Evolutionary conservation across 2,329 filamentous ascomycete genomes (phyloP).

Genomic region (Seiridium cupressi): DNA sequence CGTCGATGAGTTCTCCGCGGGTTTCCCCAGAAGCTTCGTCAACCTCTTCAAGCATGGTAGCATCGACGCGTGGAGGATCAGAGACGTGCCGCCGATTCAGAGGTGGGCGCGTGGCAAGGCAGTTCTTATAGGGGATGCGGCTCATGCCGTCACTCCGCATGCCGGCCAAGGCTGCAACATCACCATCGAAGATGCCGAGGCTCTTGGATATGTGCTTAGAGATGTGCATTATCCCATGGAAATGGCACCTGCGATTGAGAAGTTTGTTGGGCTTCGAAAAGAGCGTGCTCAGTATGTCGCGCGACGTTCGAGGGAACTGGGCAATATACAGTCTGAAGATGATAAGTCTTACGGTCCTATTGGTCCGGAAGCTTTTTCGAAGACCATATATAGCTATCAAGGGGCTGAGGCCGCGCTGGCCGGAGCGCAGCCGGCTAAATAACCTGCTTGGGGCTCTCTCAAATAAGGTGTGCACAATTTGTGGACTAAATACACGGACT

Average conservation of each 20-base stretch:
- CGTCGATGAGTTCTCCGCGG: constrained; percentile 14
- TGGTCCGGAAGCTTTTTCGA: constrained; percentile 16
- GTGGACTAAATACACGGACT: no score
- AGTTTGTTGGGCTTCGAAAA: constrained; percentile 17
- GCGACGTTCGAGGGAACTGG: constrained; percentile 16
- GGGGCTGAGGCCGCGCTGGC: constrained; percentile 12
- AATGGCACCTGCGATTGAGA: constrained; percentile 5
- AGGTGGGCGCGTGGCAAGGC: constrained; percentile 5
- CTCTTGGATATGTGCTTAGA: constrained; percentile 9
- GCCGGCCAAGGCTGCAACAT: constrained; percentile 21
- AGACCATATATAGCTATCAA: constrained; percentile 16
- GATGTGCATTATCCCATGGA: background rate
- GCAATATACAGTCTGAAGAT: constrained; percentile 14
- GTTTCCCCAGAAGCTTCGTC: constrained; percentile 12
- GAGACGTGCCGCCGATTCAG: constrained; percentile 16
- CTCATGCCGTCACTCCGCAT: constrained; percentile 19
- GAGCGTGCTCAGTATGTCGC: constrained; percentile 17
- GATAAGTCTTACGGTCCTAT: constrained; percentile 15
- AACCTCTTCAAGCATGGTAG: background rate
- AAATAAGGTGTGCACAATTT: no score
- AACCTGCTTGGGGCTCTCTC: no score
- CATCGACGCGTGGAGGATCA: constrained; percentile 19
- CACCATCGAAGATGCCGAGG: constrained; percentile 22
- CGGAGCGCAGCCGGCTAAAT: no score
- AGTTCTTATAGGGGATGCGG: constrained; percentile 11